phyloP scores from a whole-genome alignment of 768 basidiomycete genomes.

The Boletus patriciae region DNA sequence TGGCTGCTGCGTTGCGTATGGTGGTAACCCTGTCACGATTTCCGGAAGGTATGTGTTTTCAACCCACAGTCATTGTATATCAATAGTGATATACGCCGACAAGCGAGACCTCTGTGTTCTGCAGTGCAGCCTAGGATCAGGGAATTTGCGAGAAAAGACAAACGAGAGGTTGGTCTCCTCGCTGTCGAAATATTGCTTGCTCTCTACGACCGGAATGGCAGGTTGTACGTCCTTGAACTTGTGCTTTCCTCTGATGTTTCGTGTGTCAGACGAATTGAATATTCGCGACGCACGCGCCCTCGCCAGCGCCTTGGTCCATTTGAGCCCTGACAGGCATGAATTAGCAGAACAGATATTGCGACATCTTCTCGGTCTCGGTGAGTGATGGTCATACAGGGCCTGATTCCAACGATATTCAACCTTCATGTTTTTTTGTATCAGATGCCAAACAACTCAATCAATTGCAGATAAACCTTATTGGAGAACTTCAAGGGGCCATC shows the following conservation, averaged over 20 bases:
- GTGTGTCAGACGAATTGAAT: conserved; percentile 10
- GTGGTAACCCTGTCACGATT: conserved; percentile 13
- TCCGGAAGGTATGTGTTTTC: conserved; percentile 5
- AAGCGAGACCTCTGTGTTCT: neutral
- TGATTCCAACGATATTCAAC: neutral
- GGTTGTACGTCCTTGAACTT: neutral
- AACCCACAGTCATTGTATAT: neutral
- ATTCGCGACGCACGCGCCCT: conserved; percentile 12
- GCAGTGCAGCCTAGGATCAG: conserved; percentile 10
- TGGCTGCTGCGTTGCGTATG: conserved; percentile 17
- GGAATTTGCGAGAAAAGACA: conserved; percentile 7
- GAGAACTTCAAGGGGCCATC: neutral
- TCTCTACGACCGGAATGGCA: conserved; percentile 9
- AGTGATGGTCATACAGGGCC: neutral
- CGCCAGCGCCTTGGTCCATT: conserved; percentile 12
- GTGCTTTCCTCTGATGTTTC: neutral
- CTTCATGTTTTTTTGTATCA: too few species aligned
- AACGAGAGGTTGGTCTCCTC: conserved; percentile 14
- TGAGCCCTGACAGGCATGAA: neutral
- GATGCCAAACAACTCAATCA: neutral
- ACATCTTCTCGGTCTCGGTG: conserved; percentile 16
- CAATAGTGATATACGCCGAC: neutral
- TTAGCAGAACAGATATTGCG: neutral
- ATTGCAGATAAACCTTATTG: conserved; percentile 6
- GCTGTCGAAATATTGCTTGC: conserved; percentile 19